A percentile compares a stretch with the other conserved stretches of the same genome.
Conservation (phyloP, 208 protist genomes). For the Wallacemonas sp. region DNA sequence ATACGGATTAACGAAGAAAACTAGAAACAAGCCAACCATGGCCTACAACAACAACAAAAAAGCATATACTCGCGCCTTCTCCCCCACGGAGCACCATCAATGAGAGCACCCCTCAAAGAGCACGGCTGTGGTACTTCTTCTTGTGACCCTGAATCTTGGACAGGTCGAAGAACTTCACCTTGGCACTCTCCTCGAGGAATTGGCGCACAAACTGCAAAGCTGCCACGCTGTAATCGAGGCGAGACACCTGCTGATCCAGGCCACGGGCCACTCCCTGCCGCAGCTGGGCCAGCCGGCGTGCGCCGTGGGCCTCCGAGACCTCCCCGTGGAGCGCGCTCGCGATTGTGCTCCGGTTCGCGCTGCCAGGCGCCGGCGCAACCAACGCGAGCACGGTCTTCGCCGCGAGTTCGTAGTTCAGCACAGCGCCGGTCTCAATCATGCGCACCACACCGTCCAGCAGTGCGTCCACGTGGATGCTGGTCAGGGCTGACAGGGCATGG, state of each 20-base stretch:
- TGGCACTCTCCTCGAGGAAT: constrained; percentile 58
- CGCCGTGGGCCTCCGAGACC: constrained; percentile 58
- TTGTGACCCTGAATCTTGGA: constrained; percentile 86
- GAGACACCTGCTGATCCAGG: constrained; percentile 52
- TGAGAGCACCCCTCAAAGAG: too few species aligned
- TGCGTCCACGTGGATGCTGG: constrained; percentile 83
- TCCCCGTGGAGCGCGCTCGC: constrained; percentile 62
- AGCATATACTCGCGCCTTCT: too few species aligned
- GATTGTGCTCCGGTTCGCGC: constrained; percentile 19
- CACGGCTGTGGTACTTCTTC: constrained; percentile 78
- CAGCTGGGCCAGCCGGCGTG: constrained; percentile 56
- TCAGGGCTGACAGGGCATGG: constrained; percentile 78
- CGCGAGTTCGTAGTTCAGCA: constrained; percentile 85
- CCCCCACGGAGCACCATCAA: too few species aligned
- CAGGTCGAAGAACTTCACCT: constrained; percentile 78
- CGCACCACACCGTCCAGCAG: constrained; percentile 66
- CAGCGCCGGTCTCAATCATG: constrained; percentile 62
- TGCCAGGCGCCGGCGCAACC: constrained; percentile 46
- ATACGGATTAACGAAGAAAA: too few species aligned
- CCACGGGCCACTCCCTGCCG: constrained; percentile 64
- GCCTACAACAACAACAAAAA: too few species aligned
- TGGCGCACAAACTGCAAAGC: constrained; percentile 73
- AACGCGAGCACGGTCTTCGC: constrained; percentile 74
- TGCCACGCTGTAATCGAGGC: constrained; percentile 81
- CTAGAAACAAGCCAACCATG: too few species aligned